Evolutionary conservation across 106 monocot genomes (phyloP).

Genomic region (Acorus gramineus): DNA sequence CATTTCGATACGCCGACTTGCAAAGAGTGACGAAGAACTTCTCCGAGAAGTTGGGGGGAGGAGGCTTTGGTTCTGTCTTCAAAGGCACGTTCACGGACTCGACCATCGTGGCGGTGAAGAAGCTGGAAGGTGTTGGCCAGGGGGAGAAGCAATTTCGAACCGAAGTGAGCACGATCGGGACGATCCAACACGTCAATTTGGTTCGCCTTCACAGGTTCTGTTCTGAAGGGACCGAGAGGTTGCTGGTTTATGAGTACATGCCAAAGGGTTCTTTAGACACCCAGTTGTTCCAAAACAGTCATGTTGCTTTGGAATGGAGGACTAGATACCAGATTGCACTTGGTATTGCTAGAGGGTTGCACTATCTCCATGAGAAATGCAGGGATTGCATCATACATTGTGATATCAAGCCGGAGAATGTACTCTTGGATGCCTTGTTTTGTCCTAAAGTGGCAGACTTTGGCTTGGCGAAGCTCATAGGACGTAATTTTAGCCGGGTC

Average conservation of each 20-base stretch:
- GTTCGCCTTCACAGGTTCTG: conserved; percentile 1
- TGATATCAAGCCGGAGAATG: conserved; percentile 3
- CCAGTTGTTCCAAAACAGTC: background rate
- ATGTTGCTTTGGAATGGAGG: background rate
- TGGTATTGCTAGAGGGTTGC: background rate
- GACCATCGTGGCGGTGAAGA: conserved; percentile 6
- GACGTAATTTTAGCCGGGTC: background rate
- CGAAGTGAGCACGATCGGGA: conserved; percentile 3
- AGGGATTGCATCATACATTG: conserved; percentile 8
- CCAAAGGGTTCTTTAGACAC: background rate
- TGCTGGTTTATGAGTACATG: conserved; percentile 2
- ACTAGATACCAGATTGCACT: background rate
- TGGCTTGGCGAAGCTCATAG: conserved; percentile 2
- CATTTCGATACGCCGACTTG: conserved; percentile 1
- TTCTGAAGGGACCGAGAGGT: background rate
- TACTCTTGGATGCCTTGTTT: conserved; percentile 1
- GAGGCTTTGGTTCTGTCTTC: conserved; percentile 10
- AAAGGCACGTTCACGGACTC: conserved; percentile 4
- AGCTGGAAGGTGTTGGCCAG: conserved; percentile 3
- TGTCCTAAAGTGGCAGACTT: conserved; percentile 3
- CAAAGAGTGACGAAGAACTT: conserved; percentile 7
- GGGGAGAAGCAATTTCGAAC: conserved; percentile 4
- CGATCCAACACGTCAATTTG: conserved; percentile 2
- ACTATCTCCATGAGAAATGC: conserved; percentile 3
- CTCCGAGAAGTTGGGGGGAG: conserved; percentile 4